A percentile compares a stretch with the other conserved stretches of the same genome.
Conservation (phyloP, 768 basidiomycete genomes). For the Wakefieldia striispora region DNA sequence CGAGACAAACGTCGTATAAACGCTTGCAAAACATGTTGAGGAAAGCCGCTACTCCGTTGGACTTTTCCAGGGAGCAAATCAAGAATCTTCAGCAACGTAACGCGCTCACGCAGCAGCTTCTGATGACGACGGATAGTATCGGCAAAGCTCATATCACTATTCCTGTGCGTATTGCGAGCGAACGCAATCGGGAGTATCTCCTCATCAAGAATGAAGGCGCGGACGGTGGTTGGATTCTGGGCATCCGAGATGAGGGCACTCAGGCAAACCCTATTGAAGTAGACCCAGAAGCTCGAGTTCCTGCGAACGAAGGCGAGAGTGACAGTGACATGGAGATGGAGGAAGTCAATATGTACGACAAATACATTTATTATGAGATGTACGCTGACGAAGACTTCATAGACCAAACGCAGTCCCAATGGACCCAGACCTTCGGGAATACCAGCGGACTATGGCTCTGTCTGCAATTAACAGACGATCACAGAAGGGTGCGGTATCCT, state of each 20-base stretch:
- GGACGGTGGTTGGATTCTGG: constrained; percentile 92
- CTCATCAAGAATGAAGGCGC: constrained; percentile 87
- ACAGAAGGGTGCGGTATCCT: constrained; percentile 29
- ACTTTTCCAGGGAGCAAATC: constrained; percentile 97
- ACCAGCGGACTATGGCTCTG: constrained; percentile 59
- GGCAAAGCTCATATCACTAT: constrained; percentile 88
- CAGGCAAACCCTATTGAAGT: constrained; percentile 83
- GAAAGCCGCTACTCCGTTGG: constrained; percentile 76
- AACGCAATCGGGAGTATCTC: constrained; percentile 93
- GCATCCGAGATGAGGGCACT: constrained; percentile 85
- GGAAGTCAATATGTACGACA: constrained; percentile 66
- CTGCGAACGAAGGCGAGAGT: constrained; percentile 37
- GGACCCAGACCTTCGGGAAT: constrained; percentile 65
- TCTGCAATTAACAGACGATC: constrained; percentile 54
- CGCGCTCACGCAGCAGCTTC: constrained; percentile 85
- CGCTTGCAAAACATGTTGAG: constrained; percentile 90
- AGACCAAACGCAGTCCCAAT: constrained; percentile 34
- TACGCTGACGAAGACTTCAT: constrained; percentile 11
- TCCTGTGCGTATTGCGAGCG: constrained; percentile 91
- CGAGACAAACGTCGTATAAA: constrained; percentile 89
- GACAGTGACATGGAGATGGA: constrained; percentile 76
- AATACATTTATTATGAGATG: not conserved
- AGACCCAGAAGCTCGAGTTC: constrained; percentile 55
- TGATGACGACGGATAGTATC: constrained; percentile 89
- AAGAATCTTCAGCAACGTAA: constrained; percentile 87